Base-by-base conservation (phyloP, 2,329 filamentous ascomycete species). In the Fusarium haematococcum region DNA sequence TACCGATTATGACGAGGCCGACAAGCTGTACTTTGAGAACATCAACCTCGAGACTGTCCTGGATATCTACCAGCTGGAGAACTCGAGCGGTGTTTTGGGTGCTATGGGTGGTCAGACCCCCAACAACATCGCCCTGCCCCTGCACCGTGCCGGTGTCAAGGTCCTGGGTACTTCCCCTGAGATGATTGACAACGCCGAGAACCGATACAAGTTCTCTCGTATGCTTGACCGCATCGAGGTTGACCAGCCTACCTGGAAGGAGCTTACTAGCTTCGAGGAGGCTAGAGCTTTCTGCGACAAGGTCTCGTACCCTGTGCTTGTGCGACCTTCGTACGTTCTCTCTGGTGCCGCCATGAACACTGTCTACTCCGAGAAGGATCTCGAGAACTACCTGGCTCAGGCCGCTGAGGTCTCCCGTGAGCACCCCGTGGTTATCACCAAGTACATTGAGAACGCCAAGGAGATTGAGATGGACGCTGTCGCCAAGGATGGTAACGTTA, bases 391-490 rank as follows among this genome's bases (percentile, higher is more conserved):
- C 84, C 88, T 99, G 52, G 91, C 94, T 75, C 96, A 98, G 85
- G 97, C 97, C 63, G 94, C 91, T 8, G 95, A 97, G 75, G 97
- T 99, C 56, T 98, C 97, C 7, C 92, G 94, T 72, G 96, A 98
- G 72, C 94, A 98, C 83, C 97, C 97, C 1, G 97, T 99, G 13
- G 97, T 99, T 71, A 98, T 99, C 80, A 98, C 96, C 70, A 99
- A 99, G 86, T 99, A 98, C 85, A 98, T 99, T 76, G 97, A 99
- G 87, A 97, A 97, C 77, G 97, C 97, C 75, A 98, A 99, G 88
- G 97, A 99, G 84, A 98, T 99, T 74, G 97, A 99, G 85, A 98
- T 99, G 97, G 97, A 99, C 79, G 97, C 97, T 45, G 97, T 99
- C 52, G 97, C 96, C 63, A 93, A 92, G 79, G 93, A 97, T 77